Base-by-base conservation (phyloP, 2,329 filamentous ascomycete genomes). In the Monosporascus sp. region DNA sequence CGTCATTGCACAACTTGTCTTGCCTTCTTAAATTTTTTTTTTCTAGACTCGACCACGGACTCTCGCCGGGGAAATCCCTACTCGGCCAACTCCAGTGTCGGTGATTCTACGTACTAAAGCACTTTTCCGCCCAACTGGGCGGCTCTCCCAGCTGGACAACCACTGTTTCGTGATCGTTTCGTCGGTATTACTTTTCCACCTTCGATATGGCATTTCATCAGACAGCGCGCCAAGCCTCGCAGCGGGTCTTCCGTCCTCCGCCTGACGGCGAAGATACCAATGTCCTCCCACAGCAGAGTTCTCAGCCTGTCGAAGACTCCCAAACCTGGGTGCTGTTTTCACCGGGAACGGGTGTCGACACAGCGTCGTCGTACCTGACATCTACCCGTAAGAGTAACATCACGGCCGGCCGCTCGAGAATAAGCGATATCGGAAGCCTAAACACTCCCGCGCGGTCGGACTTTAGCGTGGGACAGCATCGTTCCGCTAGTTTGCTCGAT, bases 271-370 rank as follows among this genome's bases (percentile, higher is more conserved):
- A 73, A 17, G 73, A 76, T 37, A 65, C 71, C 31, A 69, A 71
- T 24, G 58, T 64, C 48, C 59, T 62, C 49, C 68, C 68, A 54
- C 65, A 63, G 58, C 64, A 63, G 53, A 53, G 60, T 55, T 60
- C 68, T 37, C 70, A 72, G 48, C 63, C 65, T 44, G 73, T 84
- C 55, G 84, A 89, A 56, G 87, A 92, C 60, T 87, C 89, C 14
- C 88, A 94, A 71, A 93, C 96, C 81, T 99, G 94, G 94, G 88
- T 97, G 52, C 84, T 99, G 59, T 99, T 99, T 76, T 89, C 91
- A 7, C 90, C 90, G 2, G 79, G 80, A 8, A 85, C 85, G 58
- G 80, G 78, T 55, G 74, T 77, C 37, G 73, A 72, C 47, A 81
- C 79, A 3, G 86, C 88, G 20, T 79, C 80, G 11, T 85, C 85